Evolutionary conservation across 441 rosid genomes (phyloP), one percentile per base, ranked within the genome.

Genomic region (Adansonia madagascariensis): DNA sequence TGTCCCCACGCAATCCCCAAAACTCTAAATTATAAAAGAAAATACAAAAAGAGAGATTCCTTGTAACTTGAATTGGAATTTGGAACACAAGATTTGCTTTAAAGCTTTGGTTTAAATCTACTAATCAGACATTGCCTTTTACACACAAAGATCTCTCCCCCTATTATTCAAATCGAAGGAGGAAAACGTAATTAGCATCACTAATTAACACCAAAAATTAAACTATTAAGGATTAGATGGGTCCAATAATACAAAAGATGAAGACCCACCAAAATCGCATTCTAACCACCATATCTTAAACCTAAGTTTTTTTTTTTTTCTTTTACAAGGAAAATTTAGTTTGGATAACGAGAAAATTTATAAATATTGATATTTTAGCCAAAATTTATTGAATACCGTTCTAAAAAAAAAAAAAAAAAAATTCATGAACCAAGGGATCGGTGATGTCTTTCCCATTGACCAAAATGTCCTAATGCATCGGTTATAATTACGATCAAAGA

Each of bases 181-280:
- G 24, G 35, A 59, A 35, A 24, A 62, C 59, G 69, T 46, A 69
- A 66, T 57, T 55, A 61, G 73, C 39, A 77, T 53, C 55, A 77
- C 74, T 60, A 41, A 75, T 74, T 71, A 74, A 62, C 81, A 63
- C 79, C 69, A 64, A 77, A 52, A 72, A 77, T 50, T 74, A 73
- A 74, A 55, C 72, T 24, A 24, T 24, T 24, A 24, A 24, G 27
- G 27, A 24, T 24, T 24, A 24, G 27, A 24, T 24, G 27, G 83
- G 81, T 81, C 83, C 86, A 73, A 82, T 81, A 53, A 59, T 80
- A 80, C 86, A 87, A 85, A 87, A 84, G 84, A 85, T 62, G 24
- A 15, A 78, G 89, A 85, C 88, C 91, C 88, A 86, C 89, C 84
- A 73, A 76, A 74, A 84, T 85, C 86, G 72, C 67, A 53, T 66